Percentiles rank a stretch among this genome's conserved stretches.
Conservation (phyloP, 352 stramenopile species). For the Blastocystis sp. region DNA sequence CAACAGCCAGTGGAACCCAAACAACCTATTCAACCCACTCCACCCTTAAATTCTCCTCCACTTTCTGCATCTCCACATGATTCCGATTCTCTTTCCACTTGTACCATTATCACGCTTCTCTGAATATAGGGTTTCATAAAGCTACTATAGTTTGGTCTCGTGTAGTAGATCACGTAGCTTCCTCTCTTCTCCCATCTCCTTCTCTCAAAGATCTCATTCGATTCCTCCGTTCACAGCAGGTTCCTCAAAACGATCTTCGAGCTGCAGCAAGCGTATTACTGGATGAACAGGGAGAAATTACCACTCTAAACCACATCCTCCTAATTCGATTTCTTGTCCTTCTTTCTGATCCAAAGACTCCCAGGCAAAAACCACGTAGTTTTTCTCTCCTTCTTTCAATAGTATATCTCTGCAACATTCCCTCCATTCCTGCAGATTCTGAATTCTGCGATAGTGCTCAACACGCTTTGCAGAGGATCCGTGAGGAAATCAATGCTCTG, state of each 20-base stretch:
- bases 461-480: not conserved
- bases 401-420: slow-evolving; percentile 2
- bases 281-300: not conserved
- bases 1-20: not conserved
- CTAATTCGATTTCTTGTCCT: not conserved
- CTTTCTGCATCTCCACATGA: not conserved
- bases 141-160: not conserved
- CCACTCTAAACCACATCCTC: not conserved
- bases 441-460: not conserved
- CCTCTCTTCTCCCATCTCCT: not conserved
- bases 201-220: not conserved
- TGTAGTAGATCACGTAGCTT: not conserved
- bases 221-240: not conserved
- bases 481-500: not conserved
- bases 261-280: not conserved
- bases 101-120: not conserved
- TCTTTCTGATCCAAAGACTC: not conserved
- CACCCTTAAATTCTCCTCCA: not conserved
- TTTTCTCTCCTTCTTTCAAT: not conserved
- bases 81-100: not conserved
- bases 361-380: not conserved
- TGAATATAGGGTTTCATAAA: not conserved
- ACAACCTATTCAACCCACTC: not conserved
- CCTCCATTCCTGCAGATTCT: not conserved
- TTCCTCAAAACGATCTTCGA: not conserved